Evolutionary conservation across 495 filamentous ascomycete genomes (phyloP).

Genomic region (Hypoxylon subgilvum): DNA sequence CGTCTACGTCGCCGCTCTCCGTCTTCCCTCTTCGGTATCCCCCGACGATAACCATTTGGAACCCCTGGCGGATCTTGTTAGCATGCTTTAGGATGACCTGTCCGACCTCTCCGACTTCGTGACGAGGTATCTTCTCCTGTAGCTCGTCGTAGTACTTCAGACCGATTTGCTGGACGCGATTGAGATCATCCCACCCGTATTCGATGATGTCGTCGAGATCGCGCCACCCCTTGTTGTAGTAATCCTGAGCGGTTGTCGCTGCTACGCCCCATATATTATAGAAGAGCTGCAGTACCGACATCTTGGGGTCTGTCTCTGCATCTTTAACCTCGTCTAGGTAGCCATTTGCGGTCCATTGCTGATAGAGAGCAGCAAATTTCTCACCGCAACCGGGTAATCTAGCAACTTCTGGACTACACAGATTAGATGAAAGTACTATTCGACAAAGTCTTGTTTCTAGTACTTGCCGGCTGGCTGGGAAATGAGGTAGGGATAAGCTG

Average conservation of each 20-base stretch:
- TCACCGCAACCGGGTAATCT: conserved; percentile 78
- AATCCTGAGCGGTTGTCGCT: conserved; percentile 79
- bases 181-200: conserved; percentile 76
- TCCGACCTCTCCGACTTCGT: conserved; percentile 75
- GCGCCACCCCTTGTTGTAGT: conserved; percentile 80
- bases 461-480: conserved; percentile 45
- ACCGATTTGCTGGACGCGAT: conserved; percentile 87
- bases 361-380: conserved; percentile 80
- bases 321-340: conserved; percentile 66
- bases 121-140: conserved; percentile 68
- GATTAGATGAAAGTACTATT: conserved; percentile 38
- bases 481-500: conserved; percentile 72
- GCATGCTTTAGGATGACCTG: conserved; percentile 68
- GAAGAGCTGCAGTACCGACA: conserved; percentile 71
- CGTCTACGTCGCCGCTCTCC: conserved; percentile 78
- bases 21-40: conserved; percentile 85
- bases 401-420: conserved; percentile 65
- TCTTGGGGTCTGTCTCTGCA: conserved; percentile 66
- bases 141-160: conserved; percentile 97
- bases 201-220: conserved; percentile 80
- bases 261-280: conserved; percentile 89
- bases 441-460: neutral
- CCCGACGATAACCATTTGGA: conserved; percentile 79
- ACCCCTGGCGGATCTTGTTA: conserved; percentile 54
- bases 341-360: conserved; percentile 70